A percentile compares a stretch with the other conserved stretches of the same genome.
Conservation (phyloP, 2,329 filamentous ascomycete genomes). For the Graphilbum sp. region DNA sequence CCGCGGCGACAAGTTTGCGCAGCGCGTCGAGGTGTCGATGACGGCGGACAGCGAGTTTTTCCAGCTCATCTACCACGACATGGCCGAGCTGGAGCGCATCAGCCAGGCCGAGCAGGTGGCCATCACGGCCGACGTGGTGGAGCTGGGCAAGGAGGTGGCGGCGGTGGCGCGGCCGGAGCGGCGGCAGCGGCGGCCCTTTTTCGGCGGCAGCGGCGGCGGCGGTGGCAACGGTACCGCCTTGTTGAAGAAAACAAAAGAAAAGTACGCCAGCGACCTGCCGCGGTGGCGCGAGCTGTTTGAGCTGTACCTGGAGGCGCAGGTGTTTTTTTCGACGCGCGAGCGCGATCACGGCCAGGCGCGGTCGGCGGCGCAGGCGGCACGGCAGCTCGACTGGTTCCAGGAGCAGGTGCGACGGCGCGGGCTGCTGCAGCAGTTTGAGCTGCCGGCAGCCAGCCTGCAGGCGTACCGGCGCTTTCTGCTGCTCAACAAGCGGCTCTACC, state of each 20-base stretch:
- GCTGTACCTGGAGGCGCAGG: slow-evolving; percentile 59
- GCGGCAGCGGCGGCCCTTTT: slow-evolving; percentile 9
- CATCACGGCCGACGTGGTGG: slow-evolving; percentile 45
- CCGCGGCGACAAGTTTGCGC: slow-evolving; percentile 5
- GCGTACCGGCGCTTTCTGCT: slow-evolving; percentile 54
- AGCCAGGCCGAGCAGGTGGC: slow-evolving; percentile 48
- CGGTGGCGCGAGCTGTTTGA: slow-evolving; percentile 72
- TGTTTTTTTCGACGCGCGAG: slow-evolving; percentile 72
- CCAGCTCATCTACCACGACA: slow-evolving; percentile 53
- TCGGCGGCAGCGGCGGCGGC: slow-evolving; percentile 48
- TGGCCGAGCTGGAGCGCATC: slow-evolving; percentile 50
- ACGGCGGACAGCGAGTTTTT: slow-evolving; percentile 71
- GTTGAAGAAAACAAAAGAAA: no score
- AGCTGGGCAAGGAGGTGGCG: slow-evolving; percentile 48
- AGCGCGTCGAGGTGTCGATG: slow-evolving; percentile 55
- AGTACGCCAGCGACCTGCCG: slow-evolving; percentile 46
- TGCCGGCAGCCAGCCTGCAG: slow-evolving; percentile 40
- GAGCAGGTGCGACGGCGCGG: slow-evolving; percentile 44
- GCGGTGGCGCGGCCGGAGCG: slow-evolving; percentile 40
- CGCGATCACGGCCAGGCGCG: slow-evolving; percentile 46
- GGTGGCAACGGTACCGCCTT: slow-evolving; percentile 20
- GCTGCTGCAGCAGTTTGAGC: slow-evolving; percentile 45
- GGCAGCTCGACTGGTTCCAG: slow-evolving; percentile 57
- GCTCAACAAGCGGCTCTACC: slow-evolving; percentile 62
- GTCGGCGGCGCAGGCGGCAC: slow-evolving; percentile 46